Percentiles rank a stretch among this genome's conserved stretches.
Evolutionary conservation across 2,329 filamentous ascomycete species (phyloP).

Genomic region (Conoideocrella luteorostrata): DNA sequence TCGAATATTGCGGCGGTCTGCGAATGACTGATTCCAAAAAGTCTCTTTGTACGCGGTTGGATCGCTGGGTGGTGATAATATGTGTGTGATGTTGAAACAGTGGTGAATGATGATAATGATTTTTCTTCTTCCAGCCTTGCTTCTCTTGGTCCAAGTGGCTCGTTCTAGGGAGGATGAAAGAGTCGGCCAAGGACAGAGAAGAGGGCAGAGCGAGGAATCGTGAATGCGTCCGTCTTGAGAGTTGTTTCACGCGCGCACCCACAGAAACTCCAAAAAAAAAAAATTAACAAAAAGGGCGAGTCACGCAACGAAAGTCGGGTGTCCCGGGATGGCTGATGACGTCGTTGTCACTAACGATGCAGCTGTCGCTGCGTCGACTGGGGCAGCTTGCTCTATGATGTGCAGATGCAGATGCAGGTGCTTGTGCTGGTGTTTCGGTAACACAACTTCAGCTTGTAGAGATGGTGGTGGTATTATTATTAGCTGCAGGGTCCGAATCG

Average conservation of each 20-base stretch:
- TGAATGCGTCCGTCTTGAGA: conserved; percentile 44
- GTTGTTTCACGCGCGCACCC: conserved; percentile 26
- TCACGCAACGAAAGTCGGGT: neutral
- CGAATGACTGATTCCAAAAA: too few species aligned
- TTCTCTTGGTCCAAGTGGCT: conserved; percentile 4
- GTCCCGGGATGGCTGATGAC: conserved; percentile 2
- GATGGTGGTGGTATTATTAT: conserved; percentile 13
- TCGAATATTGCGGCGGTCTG: too few species aligned
- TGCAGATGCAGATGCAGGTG: neutral
- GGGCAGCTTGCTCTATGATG: conserved; percentile 2
- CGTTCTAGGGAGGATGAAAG: conserved; percentile 47
- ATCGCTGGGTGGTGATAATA: neutral
- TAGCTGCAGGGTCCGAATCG: conserved; percentile 12
- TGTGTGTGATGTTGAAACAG: neutral
- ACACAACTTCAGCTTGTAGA: neutral
- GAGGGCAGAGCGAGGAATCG: conserved; percentile 38
- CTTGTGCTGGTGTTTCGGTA: neutral
- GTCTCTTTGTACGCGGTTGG: neutral
- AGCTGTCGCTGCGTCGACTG: neutral
- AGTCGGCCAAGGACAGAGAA: conserved; percentile 44
- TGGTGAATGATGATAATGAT: neutral
- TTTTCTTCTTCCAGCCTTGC: neutral
- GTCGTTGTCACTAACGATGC: conserved; percentile 3
- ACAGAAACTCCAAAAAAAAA: too few species aligned
- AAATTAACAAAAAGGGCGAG: conserved; percentile 6